phyloP scores from a whole-genome alignment of 73 alveolate species.

The Paramecium sonneborni region DNA sequence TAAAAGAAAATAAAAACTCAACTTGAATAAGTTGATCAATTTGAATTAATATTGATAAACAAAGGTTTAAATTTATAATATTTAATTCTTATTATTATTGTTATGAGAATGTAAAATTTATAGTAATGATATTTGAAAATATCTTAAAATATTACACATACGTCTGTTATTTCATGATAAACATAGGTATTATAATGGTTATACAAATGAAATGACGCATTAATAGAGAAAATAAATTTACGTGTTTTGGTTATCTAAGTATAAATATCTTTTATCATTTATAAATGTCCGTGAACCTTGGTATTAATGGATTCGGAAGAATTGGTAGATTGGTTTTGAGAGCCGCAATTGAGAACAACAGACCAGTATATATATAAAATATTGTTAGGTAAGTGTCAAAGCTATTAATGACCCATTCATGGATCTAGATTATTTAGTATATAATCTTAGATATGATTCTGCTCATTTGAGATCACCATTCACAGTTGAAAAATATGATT shows the following conservation, averaged over 20 bases:
- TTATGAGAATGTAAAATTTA: background rate
- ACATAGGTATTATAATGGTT: background rate
- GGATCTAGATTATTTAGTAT: slow-evolving; percentile 80
- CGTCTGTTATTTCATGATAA: background rate
- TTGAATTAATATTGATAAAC: background rate
- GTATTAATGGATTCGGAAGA: slow-evolving; percentile 98
- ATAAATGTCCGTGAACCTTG: slow-evolving; percentile 80
- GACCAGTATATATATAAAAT: slow-evolving; percentile 73
- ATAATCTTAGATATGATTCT: slow-evolving; percentile 81
- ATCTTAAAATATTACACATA: background rate
- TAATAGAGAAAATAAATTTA: background rate
- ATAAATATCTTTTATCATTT: slow-evolving; percentile 29
- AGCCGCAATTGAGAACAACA: slow-evolving; percentile 82
- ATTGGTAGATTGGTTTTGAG: slow-evolving; percentile 96
- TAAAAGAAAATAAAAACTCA: background rate
- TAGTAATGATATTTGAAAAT: background rate
- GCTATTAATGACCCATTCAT: slow-evolving; percentile 82
- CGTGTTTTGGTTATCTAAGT: slow-evolving; percentile 21
- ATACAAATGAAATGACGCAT: slow-evolving; percentile 3
- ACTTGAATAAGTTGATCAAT: background rate
- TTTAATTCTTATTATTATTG: background rate
- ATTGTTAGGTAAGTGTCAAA: slow-evolving; percentile 69
- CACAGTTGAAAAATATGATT: slow-evolving; percentile 62
- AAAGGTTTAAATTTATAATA: background rate
- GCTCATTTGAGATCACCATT: slow-evolving; percentile 73